Base-by-base conservation (phyloP, 1,139 yeast genomes). In the Suhomyces chickasaworum region DNA sequence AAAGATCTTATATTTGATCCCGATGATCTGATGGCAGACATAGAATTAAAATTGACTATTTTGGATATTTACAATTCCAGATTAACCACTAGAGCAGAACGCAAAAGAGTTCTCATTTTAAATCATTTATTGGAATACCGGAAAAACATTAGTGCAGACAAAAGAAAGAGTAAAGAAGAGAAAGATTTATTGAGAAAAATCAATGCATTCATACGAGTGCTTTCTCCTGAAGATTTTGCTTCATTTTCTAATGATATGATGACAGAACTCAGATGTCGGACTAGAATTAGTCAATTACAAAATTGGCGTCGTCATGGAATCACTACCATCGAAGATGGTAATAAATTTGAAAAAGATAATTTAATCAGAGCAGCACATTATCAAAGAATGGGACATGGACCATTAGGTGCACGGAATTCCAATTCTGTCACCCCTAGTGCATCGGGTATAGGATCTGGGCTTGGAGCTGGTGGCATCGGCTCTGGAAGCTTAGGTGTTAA, bases 1-100 rank as follows among this genome's bases (percentile, higher is more conserved):
- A 95, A 93, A 63, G 99, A 95, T 63, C 89, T 93, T 93, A 80
- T 86, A 7, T 93, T 95, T 61, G 98, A 93, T 58, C 89, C 95
- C 0, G 98, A 93, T 53, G 99, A 93, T 59, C 83, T 84, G 51
- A 83, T 86, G 23, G 83, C 85, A 42, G 99, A 93, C 61, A 84
- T 91, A 41, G 96, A 93, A 60, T 78, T 93, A 59, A 93, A 93
- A 64, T 75, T 93, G 55, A 84, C 96, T 0, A 85, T 90, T 4
- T 71, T 93, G 55, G 96, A 89, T 53, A 91, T 93, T 44, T 93
- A 93, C 66, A 90, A 89, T 64, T 86, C 95, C 31, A 78, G 96
- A 55, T 77, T 93, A 54, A 89, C 97, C 2, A 78, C 95, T 8
- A 83, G 99, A 62, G 96, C 97, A 0, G 99, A 93, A 64, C 79